A percentile compares a stretch with the other conserved stretches of the same genome.
These are phyloP conservation scores for Cenchrus americanus DNA, from an alignment of 176 grass and related monocot species.

Conservation along the genomic window DNA sequence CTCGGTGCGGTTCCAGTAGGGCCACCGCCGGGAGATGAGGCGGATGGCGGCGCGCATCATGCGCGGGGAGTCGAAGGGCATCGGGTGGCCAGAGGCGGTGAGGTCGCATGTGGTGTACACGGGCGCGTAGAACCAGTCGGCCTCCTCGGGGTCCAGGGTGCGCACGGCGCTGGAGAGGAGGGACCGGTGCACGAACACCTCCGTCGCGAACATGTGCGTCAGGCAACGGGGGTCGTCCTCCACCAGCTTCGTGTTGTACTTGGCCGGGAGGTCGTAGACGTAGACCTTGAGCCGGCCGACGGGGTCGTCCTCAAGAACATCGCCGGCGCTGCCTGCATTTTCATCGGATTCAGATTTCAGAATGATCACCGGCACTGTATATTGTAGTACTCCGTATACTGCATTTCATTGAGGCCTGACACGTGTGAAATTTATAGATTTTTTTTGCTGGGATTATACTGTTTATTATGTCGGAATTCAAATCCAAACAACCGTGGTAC, in stretches of 20 bases:
- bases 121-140: constrained; percentile 34
- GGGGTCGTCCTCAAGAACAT: constrained; percentile 17
- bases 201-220: constrained; percentile 35
- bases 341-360: not conserved
- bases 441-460: not conserved
- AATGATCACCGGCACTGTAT: not conserved
- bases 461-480: not conserved
- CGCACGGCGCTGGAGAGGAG: constrained; percentile 36
- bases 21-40: constrained; percentile 15
- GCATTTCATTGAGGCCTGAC: not conserved
- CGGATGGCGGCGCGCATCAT: constrained; percentile 26
- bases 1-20: constrained; percentile 67
- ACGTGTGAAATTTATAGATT: not conserved
- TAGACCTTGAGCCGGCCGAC: constrained; percentile 16
- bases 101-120: constrained; percentile 42
- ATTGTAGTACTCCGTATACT: no score
- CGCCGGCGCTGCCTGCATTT: constrained; percentile 20
- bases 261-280: constrained; percentile 33
- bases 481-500: not conserved
- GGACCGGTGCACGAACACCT: constrained; percentile 33
- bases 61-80: constrained; percentile 32
- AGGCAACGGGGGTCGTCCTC: constrained; percentile 23
- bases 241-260: not conserved
- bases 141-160: constrained; percentile 2
- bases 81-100: constrained; percentile 6